Evolutionary conservation across 202 grass and related monocot species (phyloP).

Genomic region (Musa balbisiana): DNA sequence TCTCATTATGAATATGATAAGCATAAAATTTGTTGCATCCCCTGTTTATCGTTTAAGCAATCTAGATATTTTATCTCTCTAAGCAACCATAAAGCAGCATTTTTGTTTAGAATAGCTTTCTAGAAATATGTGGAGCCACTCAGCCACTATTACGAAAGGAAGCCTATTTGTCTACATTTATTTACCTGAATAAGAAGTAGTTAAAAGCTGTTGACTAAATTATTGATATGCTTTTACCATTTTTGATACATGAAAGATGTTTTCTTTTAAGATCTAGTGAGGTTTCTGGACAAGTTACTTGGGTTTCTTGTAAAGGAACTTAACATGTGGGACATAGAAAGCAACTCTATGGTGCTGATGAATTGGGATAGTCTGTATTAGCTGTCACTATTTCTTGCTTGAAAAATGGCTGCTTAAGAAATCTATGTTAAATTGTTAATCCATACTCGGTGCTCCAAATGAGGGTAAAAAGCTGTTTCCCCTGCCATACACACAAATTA

Average conservation of each 20-base stretch:
- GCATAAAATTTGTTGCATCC: no score
- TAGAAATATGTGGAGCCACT: no score
- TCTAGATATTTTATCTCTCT: no score
- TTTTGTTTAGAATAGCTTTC: no score
- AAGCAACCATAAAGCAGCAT: no score
- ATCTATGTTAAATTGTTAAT: neutral
- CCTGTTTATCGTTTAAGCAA: no score
- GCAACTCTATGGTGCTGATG: neutral
- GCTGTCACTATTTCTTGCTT: neutral
- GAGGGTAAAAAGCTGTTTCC: neutral
- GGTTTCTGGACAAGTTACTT: neutral
- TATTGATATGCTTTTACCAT: neutral
- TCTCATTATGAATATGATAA: no score
- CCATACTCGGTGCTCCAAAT: neutral
- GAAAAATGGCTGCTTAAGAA: neutral
- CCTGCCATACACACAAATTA: neutral
- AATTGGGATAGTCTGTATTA: neutral
- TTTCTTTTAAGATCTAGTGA: neutral
- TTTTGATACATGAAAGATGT: neutral
- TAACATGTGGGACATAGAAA: neutral
- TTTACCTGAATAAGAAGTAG: no score
- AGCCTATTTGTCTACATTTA: no score
- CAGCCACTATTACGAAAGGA: no score
- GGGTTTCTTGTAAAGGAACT: neutral
- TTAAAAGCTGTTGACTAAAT: neutral